Evolutionary conservation across 2,329 filamentous ascomycete genomes (phyloP).

Genomic region (Venturia carpophila): DNA sequence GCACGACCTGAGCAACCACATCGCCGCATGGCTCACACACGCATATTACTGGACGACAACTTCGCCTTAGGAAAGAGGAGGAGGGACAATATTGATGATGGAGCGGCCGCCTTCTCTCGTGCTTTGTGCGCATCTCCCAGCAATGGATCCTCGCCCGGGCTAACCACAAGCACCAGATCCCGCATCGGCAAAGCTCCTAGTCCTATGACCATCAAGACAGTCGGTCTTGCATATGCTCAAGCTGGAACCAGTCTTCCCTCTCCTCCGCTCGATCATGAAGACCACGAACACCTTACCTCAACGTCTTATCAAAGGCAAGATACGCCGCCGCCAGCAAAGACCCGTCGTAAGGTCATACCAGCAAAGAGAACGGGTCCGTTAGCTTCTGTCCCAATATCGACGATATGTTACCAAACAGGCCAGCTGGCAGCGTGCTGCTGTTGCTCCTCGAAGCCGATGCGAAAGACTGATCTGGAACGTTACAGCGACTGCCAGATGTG

Average conservation of each 20-base stretch:
- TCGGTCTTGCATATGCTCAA: neutral
- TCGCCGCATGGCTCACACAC: neutral
- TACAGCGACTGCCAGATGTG: slow-evolving; percentile 59
- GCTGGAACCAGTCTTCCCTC: neutral
- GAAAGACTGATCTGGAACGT: slow-evolving; percentile 57
- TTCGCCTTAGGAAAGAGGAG: slow-evolving; percentile 4
- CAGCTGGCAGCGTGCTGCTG: slow-evolving; percentile 54
- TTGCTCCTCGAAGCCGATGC: slow-evolving; percentile 57
- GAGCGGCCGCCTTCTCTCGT: neutral
- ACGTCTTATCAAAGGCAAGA: neutral
- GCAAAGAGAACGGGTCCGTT: neutral
- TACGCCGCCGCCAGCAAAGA: slow-evolving; percentile 9
- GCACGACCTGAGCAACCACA: neutral
- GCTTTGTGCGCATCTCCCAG: neutral
- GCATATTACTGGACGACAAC: slow-evolving; percentile 5
- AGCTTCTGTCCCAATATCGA: neutral
- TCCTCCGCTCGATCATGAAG: slow-evolving; percentile 9
- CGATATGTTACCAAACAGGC: slow-evolving; percentile 15
- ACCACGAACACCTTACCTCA: neutral
- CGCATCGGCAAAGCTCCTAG: neutral
- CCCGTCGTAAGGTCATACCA: neutral
- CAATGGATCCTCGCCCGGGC: neutral
- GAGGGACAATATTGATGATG: neutral
- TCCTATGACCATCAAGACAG: neutral
- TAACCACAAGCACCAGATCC: neutral